Percentiles rank a stretch among this genome's conserved stretches.
These are phyloP conservation scores for Blastomyces emzantsi DNA, from an alignment of 2,329 filamentous ascomycete genomes.

Conservation along the genomic window DNA sequence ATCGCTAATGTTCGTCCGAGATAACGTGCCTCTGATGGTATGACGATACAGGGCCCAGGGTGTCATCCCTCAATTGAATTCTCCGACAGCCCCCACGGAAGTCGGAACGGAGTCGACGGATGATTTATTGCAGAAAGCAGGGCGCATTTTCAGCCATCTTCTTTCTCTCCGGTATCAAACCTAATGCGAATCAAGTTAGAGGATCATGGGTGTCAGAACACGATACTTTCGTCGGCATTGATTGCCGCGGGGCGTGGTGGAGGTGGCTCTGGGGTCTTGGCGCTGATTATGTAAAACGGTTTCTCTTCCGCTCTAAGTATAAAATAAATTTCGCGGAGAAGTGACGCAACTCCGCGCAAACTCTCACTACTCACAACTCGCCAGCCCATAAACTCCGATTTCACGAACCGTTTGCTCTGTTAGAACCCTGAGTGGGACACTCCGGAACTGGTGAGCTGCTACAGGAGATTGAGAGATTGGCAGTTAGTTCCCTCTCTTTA, in stretches of 20 bases:
- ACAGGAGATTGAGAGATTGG: not conserved
- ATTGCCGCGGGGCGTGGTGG: not conserved
- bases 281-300: not conserved
- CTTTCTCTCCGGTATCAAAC: not conserved
- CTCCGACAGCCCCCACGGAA: not conserved
- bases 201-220: not conserved
- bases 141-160: not conserved
- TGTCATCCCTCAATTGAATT: not conserved
- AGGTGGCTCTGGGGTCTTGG: not conserved
- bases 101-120: not conserved
- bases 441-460: not conserved
- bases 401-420: not conserved
- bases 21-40: not conserved
- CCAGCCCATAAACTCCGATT: not conserved
- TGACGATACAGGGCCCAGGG: not conserved
- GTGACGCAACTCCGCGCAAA: not conserved
- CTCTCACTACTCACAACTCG: not conserved
- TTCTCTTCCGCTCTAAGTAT: too few species aligned
- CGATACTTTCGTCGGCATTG: not conserved
- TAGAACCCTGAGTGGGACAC: not conserved
- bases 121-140: not conserved
- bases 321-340: not conserved
- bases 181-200: not conserved
- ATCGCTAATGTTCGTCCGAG: not conserved
- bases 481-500: not conserved